phyloP scores from a whole-genome alignment of 2,329 filamentous ascomycete species.

The Venturia aucupariae region DNA sequence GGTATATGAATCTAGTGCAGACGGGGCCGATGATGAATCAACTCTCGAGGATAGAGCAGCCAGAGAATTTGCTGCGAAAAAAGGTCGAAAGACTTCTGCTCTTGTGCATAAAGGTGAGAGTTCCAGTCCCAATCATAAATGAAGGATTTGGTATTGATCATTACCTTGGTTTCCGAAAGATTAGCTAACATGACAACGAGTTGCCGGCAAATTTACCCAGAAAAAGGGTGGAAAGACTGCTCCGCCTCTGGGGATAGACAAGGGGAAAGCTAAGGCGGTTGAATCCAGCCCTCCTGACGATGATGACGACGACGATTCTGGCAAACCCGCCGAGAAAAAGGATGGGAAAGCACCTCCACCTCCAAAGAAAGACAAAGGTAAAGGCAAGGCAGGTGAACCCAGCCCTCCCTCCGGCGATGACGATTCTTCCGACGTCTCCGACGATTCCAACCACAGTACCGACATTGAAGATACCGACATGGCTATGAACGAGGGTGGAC shows the following conservation, averaged over 20 bases:
- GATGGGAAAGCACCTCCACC: background rate
- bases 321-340: background rate
- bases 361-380: background rate
- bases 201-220: background rate
- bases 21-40: background rate
- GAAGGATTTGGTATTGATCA: background rate
- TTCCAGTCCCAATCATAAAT: no score
- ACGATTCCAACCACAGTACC: background rate
- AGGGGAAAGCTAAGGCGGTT: background rate
- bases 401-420: background rate
- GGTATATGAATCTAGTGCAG: no score
- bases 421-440: background rate
- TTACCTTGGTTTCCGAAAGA: background rate
- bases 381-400: background rate
- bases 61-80: background rate
- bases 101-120: background rate
- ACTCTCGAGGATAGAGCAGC: background rate
- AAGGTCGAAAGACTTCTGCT: background rate
- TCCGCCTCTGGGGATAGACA: background rate
- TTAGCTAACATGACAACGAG: background rate
- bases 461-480: background rate
- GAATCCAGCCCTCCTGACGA: no score
- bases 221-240: background rate
- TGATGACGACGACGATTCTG: background rate
- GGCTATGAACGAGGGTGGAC: background rate